Conservation (phyloP, 2,329 filamentous ascomycete genomes). For the Sclerotinia subarctica region DNA sequence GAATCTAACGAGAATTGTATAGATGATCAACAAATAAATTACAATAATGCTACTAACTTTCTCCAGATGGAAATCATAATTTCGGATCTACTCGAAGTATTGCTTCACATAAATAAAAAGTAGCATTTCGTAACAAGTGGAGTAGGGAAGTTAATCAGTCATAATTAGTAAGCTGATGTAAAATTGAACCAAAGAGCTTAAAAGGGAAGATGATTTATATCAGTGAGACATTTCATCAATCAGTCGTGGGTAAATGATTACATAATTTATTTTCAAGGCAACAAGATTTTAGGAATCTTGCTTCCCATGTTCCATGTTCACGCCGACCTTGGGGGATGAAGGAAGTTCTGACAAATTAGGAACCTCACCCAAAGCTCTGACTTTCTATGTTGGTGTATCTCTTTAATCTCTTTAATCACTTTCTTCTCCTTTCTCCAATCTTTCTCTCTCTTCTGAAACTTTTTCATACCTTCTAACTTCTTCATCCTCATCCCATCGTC, state of each 20-base stretch:
- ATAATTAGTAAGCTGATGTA: neutral
- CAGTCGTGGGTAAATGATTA: no score
- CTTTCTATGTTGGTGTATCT: neutral
- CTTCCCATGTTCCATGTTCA: neutral
- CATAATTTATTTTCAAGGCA: neutral
- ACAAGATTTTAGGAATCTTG: neutral
- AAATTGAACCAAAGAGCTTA: neutral
- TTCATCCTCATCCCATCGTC: neutral
- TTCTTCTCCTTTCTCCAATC: neutral
- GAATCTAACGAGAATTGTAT: neutral
- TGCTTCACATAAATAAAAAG: neutral
- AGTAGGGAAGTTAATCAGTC: neutral
- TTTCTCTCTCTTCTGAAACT: neutral
- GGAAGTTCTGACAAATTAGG: constrained; percentile 15
- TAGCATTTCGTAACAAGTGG: neutral
- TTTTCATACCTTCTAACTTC: neutral
- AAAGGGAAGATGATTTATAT: neutral
- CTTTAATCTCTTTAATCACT: neutral
- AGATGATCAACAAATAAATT: neutral
- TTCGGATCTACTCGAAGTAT: neutral
- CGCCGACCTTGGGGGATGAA: neutral
- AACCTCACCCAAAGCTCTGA: constrained; percentile 12
- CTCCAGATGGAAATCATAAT: constrained; percentile 9
- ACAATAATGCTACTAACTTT: neutral
- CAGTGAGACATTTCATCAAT: neutral